Percentiles rank a stretch among this genome's conserved stretches.
Evolutionary conservation across 441 rosid species (phyloP).

Genomic region (Croton laevigatus): DNA sequence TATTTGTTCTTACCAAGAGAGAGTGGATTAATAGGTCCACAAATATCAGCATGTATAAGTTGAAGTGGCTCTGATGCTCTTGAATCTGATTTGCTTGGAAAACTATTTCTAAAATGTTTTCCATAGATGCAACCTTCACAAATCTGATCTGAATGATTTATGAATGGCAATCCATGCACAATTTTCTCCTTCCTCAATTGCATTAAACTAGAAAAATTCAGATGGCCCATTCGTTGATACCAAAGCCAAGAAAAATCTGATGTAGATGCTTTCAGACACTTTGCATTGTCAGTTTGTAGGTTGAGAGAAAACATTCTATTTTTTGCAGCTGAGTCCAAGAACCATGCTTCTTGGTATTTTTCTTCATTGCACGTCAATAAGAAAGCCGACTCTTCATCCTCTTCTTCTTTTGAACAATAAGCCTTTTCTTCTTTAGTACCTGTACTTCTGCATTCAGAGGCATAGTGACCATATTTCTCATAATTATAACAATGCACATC

Average conservation of each 20-base stretch:
- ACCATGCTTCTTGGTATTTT: background rate
- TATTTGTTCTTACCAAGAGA: no score
- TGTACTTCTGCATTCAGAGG: background rate
- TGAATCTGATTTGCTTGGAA: no score
- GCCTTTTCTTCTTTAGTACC: background rate
- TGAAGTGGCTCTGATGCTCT: background rate
- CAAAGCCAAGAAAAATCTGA: background rate
- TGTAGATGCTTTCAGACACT: no score
- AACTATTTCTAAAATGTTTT: no score
- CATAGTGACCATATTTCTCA: constrained; percentile 11
- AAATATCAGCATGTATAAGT: background rate
- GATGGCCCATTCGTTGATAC: background rate
- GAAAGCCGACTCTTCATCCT: background rate
- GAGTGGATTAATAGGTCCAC: no score
- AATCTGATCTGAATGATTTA: background rate
- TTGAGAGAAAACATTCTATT: constrained; percentile 10
- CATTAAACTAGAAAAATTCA: background rate
- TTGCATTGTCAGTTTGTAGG: background rate
- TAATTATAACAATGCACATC: constrained; percentile 2
- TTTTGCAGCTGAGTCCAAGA: no score
- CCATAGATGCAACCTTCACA: constrained; percentile 5
- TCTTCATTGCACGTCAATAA: background rate
- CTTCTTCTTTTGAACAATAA: background rate
- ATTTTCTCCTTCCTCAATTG: background rate
- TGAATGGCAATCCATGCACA: background rate